Evolutionary conservation across 1,284 basidiomycete species (phyloP), one percentile per base, ranked within the genome.

Genomic region (Afroboletus lepidellus): DNA sequence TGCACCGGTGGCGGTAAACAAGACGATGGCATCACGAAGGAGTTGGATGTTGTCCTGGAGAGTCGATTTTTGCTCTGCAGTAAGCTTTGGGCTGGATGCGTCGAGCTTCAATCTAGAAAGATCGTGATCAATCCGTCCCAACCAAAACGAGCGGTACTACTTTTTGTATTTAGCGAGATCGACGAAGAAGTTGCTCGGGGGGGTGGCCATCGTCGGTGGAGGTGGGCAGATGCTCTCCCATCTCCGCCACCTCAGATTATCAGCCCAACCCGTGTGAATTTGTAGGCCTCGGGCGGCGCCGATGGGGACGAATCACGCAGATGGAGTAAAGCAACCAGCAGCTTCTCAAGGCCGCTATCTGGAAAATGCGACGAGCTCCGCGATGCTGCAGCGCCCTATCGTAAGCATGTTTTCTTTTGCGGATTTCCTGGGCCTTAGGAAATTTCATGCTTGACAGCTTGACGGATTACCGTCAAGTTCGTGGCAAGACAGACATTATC

Each of bases 1-100:
- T 50, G 90, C 81, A 57, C 87, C 90, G 12, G 85, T 86, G 3
- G 90, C 84, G 3, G 90, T 92, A 71, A 92, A 92, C 49, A 89
- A 75, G 24, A 92, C 83, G 59, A 92, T 90, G 12, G 79, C 83
- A 83, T 92, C 90, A 53, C 90, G 83, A 60, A 92, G 74, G 27
- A 92, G 75, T 66, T 87, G 81, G 61, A 92, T 87, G 71, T 92
- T 92, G 50, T 75, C 71, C 59, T 76, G 68, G 60, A 92, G 73
- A n/a, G 70, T 72, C 3, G 74, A 61, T 58, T 77, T 83, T 65
- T 92, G 76, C 53, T 85, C 80, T 21, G 67, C 64, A 0, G 83
- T 78, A 41, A 91, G 77, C 63, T 78, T 74, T 15, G 81, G 75
- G 53, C 84, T 81, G 29, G 76, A 73, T 11, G 87, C 84, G 72